Conservation (phyloP, 2,329 filamentous ascomycete genomes). For the Aspergillus thermomutatus region DNA sequence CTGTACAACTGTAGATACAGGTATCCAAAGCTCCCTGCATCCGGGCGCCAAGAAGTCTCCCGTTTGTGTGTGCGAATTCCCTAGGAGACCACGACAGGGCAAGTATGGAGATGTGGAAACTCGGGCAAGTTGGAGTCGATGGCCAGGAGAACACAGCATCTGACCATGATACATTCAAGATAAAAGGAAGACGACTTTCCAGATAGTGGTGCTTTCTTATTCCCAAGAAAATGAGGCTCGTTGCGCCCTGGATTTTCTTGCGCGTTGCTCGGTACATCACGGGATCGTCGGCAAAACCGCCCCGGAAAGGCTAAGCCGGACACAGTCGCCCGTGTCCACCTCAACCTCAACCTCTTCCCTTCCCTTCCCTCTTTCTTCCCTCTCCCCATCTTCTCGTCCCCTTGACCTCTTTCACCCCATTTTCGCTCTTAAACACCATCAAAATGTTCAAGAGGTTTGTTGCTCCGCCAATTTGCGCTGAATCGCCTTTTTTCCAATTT, state of each 20-base stretch:
- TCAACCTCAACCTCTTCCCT: slow-evolving; percentile 28
- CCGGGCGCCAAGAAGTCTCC: slow-evolving; percentile 23
- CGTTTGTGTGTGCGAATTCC: slow-evolving; percentile 23
- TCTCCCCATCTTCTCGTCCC: slow-evolving; percentile 31
- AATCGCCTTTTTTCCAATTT: slow-evolving; percentile 15
- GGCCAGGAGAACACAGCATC: background rate
- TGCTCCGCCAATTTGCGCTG: slow-evolving; percentile 16
- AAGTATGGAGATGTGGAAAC: slow-evolving; percentile 1
- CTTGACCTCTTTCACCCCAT: slow-evolving; percentile 34
- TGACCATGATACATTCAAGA: background rate
- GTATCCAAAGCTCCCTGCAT: slow-evolving; percentile 10
- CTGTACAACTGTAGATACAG: background rate
- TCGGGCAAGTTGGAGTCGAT: background rate
- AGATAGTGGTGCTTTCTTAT: background rate
- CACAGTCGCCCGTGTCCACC: slow-evolving; percentile 29
- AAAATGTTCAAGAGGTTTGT: slow-evolving; percentile 63
- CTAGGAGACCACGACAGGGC: slow-evolving; percentile 14
- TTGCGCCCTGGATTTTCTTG: background rate
- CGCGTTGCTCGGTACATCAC: slow-evolving; percentile 37
- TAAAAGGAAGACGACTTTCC: background rate
- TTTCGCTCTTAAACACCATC: slow-evolving; percentile 46
- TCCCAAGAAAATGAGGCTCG: background rate
- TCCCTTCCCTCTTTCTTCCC: slow-evolving; percentile 30
- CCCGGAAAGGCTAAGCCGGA: slow-evolving; percentile 39
- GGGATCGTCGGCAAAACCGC: slow-evolving; percentile 43